These are phyloP conservation scores for Neopestalotiopsis clavispora DNA, from an alignment of 2,329 filamentous ascomycete species.

Conservation along the genomic window DNA sequence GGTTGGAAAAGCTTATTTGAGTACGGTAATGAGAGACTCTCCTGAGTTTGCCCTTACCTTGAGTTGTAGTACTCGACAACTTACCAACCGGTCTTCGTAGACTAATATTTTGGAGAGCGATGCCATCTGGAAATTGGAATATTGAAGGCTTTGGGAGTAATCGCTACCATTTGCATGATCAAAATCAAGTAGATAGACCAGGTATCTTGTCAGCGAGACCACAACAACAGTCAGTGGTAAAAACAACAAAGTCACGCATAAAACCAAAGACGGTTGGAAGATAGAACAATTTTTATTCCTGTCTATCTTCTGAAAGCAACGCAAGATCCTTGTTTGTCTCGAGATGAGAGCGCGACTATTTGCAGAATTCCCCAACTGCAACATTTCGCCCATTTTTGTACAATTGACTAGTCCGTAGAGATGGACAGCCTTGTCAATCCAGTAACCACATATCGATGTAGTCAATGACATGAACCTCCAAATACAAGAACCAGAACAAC, in stretches of 20 bases:
- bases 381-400: not conserved
- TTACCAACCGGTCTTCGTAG: too few species aligned
- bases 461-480: not conserved
- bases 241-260: not conserved
- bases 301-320: not conserved
- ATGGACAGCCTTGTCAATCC: not conserved
- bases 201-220: too few species aligned
- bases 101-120: too few species aligned
- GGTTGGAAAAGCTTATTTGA: too few species aligned
- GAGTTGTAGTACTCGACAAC: too few species aligned
- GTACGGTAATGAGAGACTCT: too few species aligned
- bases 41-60: too few species aligned
- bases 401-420: not conserved
- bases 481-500: not conserved
- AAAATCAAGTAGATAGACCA: too few species aligned
- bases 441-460: not conserved
- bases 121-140: too few species aligned
- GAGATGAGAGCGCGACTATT: not conserved
- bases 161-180: too few species aligned
- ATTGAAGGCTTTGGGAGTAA: too few species aligned
- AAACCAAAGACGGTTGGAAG: not conserved
- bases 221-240: not conserved
- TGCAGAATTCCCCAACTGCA: not conserved
- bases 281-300: not conserved
- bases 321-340: not conserved